Evolutionary conservation across 805 yeast species (phyloP), one percentile per base, ranked within the genome.

Genomic region (Zygosaccharomyces kombuchaensis): DNA sequence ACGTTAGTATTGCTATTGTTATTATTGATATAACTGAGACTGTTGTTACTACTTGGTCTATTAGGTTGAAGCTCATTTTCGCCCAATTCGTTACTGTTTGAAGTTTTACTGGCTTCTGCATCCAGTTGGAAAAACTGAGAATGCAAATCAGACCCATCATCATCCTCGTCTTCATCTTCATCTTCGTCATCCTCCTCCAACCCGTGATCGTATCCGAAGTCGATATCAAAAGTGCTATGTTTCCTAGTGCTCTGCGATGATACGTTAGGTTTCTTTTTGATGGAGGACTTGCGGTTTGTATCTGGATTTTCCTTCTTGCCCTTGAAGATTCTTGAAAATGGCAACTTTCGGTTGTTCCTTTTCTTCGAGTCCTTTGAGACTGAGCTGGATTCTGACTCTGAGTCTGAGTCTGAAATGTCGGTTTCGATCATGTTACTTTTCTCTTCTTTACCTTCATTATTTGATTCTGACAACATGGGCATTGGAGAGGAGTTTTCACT

Each of bases 171-270:
- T 9, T 59, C 65, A 10, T 57, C 65, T 14, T 62, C 66, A 17
- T 64, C 68, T 12, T 63, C 68, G 27, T 62, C 66, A 29, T 60
- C 65, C 14, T 63, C 64, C 16, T 61, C 65, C 2, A 61, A 40
- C 39, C 54, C 56, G 26, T 60, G 63, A 45, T 62, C 62, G 40
- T 59, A 62, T 43, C 62, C 66, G 45, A 61, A 61, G 22, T 58
- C 58, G 55, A 60, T 54, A 10, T 59, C 54, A 41, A 57, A 61
- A 16, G 46, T 46, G 26, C 50, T 45, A 19, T 48, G 48, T 35
- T 43, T 46, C 26, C 48, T 40, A 29, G 27, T 48, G 13, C 25
- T 44, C 13, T 31, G 46, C 10, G 34, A n/a, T 14, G 34, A 27
- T 10, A 38, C 12, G 34, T 25, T 32, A 6, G 40, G 12, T 36